Evolutionary conservation across 805 yeast species (phyloP), one percentile per base, ranked within the genome.

Genomic region (Scheffersomyces lignosus): DNA sequence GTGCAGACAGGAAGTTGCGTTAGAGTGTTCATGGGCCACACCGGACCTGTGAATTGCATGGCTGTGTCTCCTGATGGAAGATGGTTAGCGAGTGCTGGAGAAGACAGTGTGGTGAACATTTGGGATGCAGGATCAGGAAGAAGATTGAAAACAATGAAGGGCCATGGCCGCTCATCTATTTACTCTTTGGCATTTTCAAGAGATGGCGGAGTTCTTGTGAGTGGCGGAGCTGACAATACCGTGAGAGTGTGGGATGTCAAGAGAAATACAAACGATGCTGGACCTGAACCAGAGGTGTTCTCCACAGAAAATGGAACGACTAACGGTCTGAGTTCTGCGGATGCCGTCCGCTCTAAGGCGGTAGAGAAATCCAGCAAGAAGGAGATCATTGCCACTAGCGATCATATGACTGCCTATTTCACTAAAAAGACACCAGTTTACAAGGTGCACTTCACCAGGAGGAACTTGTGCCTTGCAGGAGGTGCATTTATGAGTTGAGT

Each of bases 41-140:
- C 89, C 2, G 89, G 90, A n/a, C 84, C 97, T 1, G 78, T 93
- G 15, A 84, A 87, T 44, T 75, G 89, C 14, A 67, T 87, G 47
- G 89, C 95, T 0, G 95, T 88, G 6, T 84, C 96, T 1, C 98
- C 98, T 0, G 97, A 93, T 67, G 99, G 99, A 3, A 75, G 97
- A 54, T 87, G 96, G 91, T 68, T 93, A 38, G 96, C 98, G 3
- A 79, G 89, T 39, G 97, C 95, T 2, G 96, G 96, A 36, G 97
- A 89, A 56, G 98, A 93, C 59, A 80, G 89, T 29, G 76, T 84
- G 7, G 85, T 93, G 24, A 83, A 84, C 55, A 73, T 93, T 27
- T 93, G 97, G 96, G 99, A 93, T 65, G 80, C 87, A 37, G 96
- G 96, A 2, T 77, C 90, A 2, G 98, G 98, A 15, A 75, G 95